Percentiles rank a stretch among this genome's conserved stretches.
Conservation (phyloP, 2,329 filamentous ascomycete genomes). For the Pseudogymnoascus sp. region DNA sequence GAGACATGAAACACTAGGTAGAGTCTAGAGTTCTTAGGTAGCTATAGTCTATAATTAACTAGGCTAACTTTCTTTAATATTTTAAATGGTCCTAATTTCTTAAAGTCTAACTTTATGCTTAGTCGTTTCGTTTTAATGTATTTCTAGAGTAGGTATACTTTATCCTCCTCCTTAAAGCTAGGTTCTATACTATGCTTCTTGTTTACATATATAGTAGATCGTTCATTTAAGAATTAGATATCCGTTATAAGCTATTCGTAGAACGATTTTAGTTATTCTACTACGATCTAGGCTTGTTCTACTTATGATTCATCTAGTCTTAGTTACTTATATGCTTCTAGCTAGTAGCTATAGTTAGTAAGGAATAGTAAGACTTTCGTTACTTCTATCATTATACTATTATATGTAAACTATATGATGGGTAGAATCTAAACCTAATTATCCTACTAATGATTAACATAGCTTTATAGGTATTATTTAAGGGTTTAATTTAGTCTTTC, state of each 20-base stretch:
- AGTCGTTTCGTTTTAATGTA: not conserved
- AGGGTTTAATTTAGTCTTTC: conserved; percentile 9
- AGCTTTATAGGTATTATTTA: conserved; percentile 8
- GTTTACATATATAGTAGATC: not conserved
- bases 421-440: conserved; percentile 9
- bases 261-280: no score
- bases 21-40: not conserved
- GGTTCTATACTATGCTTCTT: not conserved
- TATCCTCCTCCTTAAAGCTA: not conserved
- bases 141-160: not conserved
- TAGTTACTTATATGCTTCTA: not conserved
- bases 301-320: not conserved
- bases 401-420: conserved; percentile 11
- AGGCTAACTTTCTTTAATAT: not conserved
- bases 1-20: not conserved
- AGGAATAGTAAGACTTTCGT: not conserved
- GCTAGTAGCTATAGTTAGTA: conserved; percentile 8
- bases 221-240: not conserved
- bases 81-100: not conserved
- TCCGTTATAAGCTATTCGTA: not conserved
- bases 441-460: conserved; percentile 11
- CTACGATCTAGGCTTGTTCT: not conserved
- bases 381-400: not conserved
- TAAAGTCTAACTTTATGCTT: not conserved
- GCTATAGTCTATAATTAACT: not conserved